Evolutionary conservation across 148 eudicot species (phyloP).

Genomic region (Chenopodium formosanum): DNA sequence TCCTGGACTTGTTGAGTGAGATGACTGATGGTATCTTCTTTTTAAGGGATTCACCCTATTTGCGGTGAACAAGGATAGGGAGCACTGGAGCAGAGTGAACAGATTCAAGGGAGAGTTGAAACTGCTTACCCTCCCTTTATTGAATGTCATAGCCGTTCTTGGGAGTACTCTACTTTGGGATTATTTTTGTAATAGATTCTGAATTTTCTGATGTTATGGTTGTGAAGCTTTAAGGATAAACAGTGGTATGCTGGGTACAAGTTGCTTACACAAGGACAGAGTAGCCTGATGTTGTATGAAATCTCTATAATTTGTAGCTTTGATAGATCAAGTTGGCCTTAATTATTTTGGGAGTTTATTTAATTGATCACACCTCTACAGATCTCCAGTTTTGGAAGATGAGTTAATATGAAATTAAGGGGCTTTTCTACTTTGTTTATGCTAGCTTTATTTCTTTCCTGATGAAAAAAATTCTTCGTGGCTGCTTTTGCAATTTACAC

Average conservation of each 20-base stretch:
- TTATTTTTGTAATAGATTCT: too few species aligned
- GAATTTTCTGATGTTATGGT: neutral
- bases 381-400: neutral
- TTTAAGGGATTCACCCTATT: neutral
- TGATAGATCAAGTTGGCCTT: neutral
- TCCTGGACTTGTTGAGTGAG: neutral
- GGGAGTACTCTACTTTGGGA: neutral
- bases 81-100: too few species aligned
- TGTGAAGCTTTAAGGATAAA: neutral
- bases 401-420: neutral
- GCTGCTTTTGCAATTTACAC: neutral
- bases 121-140: too few species aligned
- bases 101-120: too few species aligned
- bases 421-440: neutral
- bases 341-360: neutral
- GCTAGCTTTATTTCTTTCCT: neutral
- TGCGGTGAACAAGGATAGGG: too few species aligned
- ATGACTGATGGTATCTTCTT: neutral
- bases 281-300: neutral
- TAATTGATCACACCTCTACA: too few species aligned
- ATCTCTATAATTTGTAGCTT: neutral
- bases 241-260: neutral
- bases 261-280: neutral
- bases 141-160: too few species aligned
- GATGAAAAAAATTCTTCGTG: neutral